Evolutionary conservation across 2,329 filamentous ascomycete genomes (phyloP).

Genomic region (Penicillium griseofulvum): DNA sequence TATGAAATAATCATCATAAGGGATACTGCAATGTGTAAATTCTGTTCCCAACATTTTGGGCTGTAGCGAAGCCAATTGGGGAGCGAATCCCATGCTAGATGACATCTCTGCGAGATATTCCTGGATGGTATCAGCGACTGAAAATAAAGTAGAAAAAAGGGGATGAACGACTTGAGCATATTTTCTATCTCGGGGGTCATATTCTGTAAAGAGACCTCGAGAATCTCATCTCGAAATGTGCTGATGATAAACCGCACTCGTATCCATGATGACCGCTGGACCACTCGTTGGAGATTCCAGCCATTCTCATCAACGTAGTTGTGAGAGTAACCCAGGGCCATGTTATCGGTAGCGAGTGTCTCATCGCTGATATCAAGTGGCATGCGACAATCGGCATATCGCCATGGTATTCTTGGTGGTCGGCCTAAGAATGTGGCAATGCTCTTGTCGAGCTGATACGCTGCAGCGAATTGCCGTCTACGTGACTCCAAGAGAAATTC

Average conservation of each 20-base stretch:
- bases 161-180: conserved; percentile 9
- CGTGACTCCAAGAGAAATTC: conserved; percentile 25
- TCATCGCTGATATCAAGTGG: conserved; percentile 28
- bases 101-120: conserved; percentile 23
- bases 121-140: conserved; percentile 3
- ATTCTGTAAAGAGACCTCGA: conserved; percentile 24
- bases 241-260: conserved; percentile 25
- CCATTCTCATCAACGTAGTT: conserved; percentile 17
- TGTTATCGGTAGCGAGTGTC: conserved; percentile 10
- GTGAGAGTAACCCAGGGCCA: conserved; percentile 4
- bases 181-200: conserved; percentile 13
- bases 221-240: conserved; percentile 28
- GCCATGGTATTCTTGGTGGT: conserved; percentile 24
- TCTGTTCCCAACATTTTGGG: conserved; percentile 15
- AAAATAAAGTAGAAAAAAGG: not conserved
- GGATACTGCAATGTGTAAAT: conserved; percentile 24
- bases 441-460: conserved; percentile 30
- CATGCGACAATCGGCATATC: conserved; percentile 23
- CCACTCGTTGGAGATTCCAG: conserved; percentile 19
- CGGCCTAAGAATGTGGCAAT: conserved; percentile 30
- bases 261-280: conserved; percentile 25
- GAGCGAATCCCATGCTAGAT: conserved; percentile 20
- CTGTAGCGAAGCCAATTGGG: conserved; percentile 24
- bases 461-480: conserved; percentile 26
- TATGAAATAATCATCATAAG: conserved; percentile 34